Conservation (phyloP, 768 basidiomycete genomes). For the Suillus variegatus region DNA sequence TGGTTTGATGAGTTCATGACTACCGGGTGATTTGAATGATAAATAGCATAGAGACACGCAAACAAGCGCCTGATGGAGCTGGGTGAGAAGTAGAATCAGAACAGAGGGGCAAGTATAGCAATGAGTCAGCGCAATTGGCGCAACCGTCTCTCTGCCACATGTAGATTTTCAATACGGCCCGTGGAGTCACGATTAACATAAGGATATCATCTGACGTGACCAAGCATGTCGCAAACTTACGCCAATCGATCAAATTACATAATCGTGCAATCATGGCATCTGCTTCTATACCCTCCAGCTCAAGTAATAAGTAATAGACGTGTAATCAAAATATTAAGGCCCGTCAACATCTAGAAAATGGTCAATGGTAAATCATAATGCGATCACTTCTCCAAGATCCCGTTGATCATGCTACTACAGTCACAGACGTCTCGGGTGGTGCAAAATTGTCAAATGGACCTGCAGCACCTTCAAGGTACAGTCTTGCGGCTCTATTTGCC, state of each 20-base stretch:
- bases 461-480: conserved; percentile 48
- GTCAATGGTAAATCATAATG: not conserved
- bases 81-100: conserved; percentile 12
- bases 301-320: not conserved
- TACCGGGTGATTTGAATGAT: not conserved
- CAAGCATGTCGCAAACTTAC: not conserved
- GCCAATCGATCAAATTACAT: no score
- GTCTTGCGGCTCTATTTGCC: conserved; percentile 29
- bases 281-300: not conserved
- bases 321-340: not conserved
- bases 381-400: not conserved
- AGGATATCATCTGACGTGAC: not conserved
- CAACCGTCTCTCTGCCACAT: conserved; percentile 7
- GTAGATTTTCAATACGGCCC: not conserved
- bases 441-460: conserved; percentile 51
- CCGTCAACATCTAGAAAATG: conserved; percentile 1
- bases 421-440: conserved; percentile 25
- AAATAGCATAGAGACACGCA: not conserved
- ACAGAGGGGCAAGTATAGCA: conserved; percentile 7
- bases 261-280: not conserved
- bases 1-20: conserved; percentile 22
- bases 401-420: conserved; percentile 16
- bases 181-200: not conserved
- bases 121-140: conserved; percentile 6
- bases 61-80: not conserved